Percentiles rank a stretch among this genome's conserved stretches.
Conservation (phyloP, 2,329 filamentous ascomycete genomes). For the Daldinia sp. region DNA sequence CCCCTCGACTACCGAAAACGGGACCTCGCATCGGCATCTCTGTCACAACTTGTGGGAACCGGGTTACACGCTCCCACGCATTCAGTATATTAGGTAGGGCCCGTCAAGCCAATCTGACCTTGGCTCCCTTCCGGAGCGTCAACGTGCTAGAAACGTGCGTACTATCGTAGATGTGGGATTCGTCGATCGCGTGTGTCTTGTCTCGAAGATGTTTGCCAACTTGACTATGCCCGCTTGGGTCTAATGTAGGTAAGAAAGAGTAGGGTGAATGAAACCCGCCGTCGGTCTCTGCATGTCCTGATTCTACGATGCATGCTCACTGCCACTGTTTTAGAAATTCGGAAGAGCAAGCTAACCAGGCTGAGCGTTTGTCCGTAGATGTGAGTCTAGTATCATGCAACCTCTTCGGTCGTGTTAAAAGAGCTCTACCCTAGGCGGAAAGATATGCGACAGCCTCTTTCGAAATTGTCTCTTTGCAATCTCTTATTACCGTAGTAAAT, state of each 20-base stretch:
- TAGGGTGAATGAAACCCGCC: constrained; percentile 28
- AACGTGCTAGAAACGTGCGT: constrained; percentile 40
- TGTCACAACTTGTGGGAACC: constrained; percentile 26
- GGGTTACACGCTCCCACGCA: constrained; percentile 27
- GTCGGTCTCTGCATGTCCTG: constrained; percentile 11
- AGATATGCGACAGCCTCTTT: constrained; percentile 16
- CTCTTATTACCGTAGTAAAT: constrained; percentile 8
- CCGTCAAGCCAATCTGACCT: constrained; percentile 27
- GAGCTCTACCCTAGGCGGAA: constrained; percentile 5
- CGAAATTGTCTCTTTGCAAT: constrained; percentile 19
- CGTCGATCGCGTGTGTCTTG: constrained; percentile 31
- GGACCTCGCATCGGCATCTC: constrained; percentile 30
- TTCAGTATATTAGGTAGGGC: constrained; percentile 19
- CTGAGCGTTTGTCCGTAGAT: constrained; percentile 13
- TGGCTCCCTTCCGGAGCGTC: constrained; percentile 13
- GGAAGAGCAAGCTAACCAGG: constrained; percentile 16
- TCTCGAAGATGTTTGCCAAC: constrained; percentile 31
- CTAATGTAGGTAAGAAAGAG: constrained; percentile 22
- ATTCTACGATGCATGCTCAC: constrained; percentile 19
- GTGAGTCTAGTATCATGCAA: constrained; percentile 24
- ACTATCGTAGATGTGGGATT: constrained; percentile 34
- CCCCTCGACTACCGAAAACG: constrained; percentile 33
- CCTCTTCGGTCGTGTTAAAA: constrained; percentile 10
- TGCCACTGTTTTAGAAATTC: constrained; percentile 8
- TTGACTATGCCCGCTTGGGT: constrained; percentile 20